These are phyloP conservation scores for Sarocladium brachiariae DNA, from an alignment of 2,329 filamentous ascomycete genomes.

Conservation along the genomic window DNA sequence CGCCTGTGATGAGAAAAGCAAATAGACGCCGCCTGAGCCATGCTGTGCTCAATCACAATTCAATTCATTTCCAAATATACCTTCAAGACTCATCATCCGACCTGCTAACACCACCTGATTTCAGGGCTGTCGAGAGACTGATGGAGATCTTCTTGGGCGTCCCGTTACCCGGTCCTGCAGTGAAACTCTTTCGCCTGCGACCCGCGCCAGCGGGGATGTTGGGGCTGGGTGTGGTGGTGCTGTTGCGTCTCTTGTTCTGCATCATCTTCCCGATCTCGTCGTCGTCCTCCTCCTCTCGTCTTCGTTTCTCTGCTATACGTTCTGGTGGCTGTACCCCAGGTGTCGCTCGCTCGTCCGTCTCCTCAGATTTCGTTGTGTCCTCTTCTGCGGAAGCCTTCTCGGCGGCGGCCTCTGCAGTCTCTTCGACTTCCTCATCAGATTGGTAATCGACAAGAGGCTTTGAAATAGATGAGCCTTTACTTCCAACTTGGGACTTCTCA, in stretches of 20 bases:
- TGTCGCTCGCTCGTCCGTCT: conserved; percentile 26
- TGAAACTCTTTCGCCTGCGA: conserved; percentile 34
- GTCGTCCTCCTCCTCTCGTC: conserved; percentile 80
- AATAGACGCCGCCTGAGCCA: conserved; percentile 2
- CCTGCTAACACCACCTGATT: conserved; percentile 30
- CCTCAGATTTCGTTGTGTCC: conserved; percentile 34
- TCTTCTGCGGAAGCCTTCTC: background rate
- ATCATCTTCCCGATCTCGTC: conserved; percentile 84
- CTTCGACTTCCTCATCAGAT: conserved; percentile 73
- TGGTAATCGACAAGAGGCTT: conserved; percentile 86
- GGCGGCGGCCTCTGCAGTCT: conserved; percentile 8
- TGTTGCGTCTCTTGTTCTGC: conserved; percentile 55
- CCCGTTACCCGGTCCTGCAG: conserved; percentile 31
- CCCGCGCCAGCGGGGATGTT: conserved; percentile 23
- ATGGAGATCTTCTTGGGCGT: conserved; percentile 51
- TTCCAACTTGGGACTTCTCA: conserved; percentile 36
- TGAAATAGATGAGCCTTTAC: conserved; percentile 54
- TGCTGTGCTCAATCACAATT: background rate
- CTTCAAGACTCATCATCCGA: conserved; percentile 32
- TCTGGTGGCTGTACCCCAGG: conserved; percentile 56
- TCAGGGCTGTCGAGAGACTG: conserved; percentile 42
- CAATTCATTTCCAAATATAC: background rate
- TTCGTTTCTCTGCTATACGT: conserved; percentile 78
- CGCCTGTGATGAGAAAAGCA: conserved; percentile 8
- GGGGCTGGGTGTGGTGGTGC: conserved; percentile 23